Evolutionary conservation across 192 early-diverging fungal species (phyloP), one percentile per base, ranked within the genome.

Genomic region (Coemansia sp.): DNA sequence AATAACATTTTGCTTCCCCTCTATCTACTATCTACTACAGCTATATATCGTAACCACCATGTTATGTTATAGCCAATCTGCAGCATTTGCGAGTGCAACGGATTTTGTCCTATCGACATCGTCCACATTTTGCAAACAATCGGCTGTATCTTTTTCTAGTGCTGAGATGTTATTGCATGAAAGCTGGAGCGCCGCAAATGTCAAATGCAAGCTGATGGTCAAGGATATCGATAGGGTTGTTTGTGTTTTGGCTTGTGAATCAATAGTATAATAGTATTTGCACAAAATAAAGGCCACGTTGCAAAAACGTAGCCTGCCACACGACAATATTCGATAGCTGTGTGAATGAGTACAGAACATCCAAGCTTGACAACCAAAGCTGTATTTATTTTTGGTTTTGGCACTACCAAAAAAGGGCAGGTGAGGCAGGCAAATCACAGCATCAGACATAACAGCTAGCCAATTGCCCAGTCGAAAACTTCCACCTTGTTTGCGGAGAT

Each of bases 401-500:
- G 35, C 35, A 37, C 7, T 10, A 37, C 43, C 15, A 7, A 40
- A 40, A 40, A 40, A 40, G 37, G 15, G 37, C 37, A 40, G 37
- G 1, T 40, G 3, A 1, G 43, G 23, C 48, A 7, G 21, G 13
- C 48, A 15, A 51, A 51, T 51, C 23, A 51, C 48, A 51, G 25
- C 48, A 15, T 15, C 4, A 3, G 48, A 13, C 48, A 23, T 51
- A 12, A 43, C 18, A 18, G 40, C 40, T 25, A 23, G 48, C 23
- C 4, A 26, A 26, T 3, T 40, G 25, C 16, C 75, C 75, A 69
- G 33, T 72, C 4, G 30, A 37, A 78, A 78, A 72, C 70, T 37
- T 78, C 75, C 75, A 78, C 75, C 66, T 33, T 64, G 63, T 64
- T 40, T 23, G 29, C 34, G 12, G 4, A 16, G 16, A 28, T 57